Conservation (phyloP, 2,329 filamentous ascomycete genomes). For the Elsinoe ampelina region DNA sequence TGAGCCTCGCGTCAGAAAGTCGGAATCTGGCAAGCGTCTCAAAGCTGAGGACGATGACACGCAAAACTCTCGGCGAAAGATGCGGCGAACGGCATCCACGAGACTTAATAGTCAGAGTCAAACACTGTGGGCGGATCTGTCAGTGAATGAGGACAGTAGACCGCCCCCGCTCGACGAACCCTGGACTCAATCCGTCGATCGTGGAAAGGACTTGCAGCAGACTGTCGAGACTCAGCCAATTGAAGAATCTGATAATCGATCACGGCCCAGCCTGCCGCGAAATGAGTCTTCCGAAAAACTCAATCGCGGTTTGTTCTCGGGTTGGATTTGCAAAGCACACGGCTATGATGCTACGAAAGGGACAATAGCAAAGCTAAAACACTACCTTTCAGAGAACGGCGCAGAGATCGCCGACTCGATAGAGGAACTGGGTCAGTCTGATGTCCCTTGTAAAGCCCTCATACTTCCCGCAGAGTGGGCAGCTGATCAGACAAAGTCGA, state of each 20-base stretch:
- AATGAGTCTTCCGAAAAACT: not conserved
- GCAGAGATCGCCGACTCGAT: constrained; percentile 21
- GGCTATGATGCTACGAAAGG: constrained; percentile 10
- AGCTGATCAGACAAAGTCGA: constrained; percentile 20
- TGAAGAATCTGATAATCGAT: not conserved
- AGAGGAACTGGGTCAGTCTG: constrained; percentile 20
- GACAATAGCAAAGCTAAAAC: not conserved
- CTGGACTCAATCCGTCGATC: constrained; percentile 19
- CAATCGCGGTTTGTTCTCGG: constrained; percentile 23
- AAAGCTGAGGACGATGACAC: constrained; percentile 38
- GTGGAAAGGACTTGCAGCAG: not conserved
- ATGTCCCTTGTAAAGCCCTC: constrained; percentile 21
- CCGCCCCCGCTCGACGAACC: constrained; percentile 11
- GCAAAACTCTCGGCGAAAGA: constrained; percentile 51
- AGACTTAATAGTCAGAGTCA: constrained; percentile 72
- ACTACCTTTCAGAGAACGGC: constrained; percentile 21
- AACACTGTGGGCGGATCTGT: constrained; percentile 83
- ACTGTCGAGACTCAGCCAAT: constrained; percentile 11
- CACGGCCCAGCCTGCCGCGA: not conserved
- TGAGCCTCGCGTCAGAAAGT: constrained; percentile 32
- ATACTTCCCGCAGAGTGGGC: constrained; percentile 29
- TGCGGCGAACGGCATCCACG: constrained; percentile 78
- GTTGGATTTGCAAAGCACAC: constrained; percentile 17
- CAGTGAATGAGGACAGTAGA: constrained; percentile 32
- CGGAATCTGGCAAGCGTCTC: constrained; percentile 46